Conservation (phyloP, 2,329 filamentous ascomycete species). For the Ilyonectria mors-panacis region DNA sequence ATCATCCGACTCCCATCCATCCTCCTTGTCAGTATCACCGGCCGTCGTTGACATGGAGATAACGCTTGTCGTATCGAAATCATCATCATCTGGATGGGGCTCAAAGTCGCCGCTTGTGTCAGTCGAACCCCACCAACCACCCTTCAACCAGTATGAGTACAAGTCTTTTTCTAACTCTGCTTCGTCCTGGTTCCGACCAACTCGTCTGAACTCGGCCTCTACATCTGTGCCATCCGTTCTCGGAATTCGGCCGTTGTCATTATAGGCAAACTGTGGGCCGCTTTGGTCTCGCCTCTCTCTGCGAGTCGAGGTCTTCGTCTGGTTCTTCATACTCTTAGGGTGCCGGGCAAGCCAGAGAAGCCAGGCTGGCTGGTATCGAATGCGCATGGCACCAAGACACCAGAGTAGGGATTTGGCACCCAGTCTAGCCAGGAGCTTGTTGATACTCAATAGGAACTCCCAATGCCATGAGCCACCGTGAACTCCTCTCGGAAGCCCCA, state of each 20-base stretch:
- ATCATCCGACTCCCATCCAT: conserved; percentile 64
- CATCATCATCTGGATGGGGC: conserved; percentile 67
- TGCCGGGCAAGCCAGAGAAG: conserved; percentile 68
- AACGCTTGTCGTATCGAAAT: conserved; percentile 85
- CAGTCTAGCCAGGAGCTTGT: conserved; percentile 56
- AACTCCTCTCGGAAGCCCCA: conserved; percentile 83
- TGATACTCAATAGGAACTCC: conserved; percentile 86
- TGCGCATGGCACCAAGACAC: conserved; percentile 67
- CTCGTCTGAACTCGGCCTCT: conserved; percentile 81
- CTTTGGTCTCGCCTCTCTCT: conserved; percentile 32
- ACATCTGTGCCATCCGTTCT: conserved; percentile 80
- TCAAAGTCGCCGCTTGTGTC: conserved; percentile 87
- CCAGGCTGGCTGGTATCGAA: conserved; percentile 61
- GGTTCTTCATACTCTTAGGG: conserved; percentile 49
- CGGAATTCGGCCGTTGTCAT: conserved; percentile 69
- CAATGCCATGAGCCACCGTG: conserved; percentile 81
- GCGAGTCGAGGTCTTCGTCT: conserved; percentile 34
- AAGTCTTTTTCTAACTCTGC: conserved; percentile 79
- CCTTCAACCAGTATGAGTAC: conserved; percentile 87
- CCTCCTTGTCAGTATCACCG: conserved; percentile 61
- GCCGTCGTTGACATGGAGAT: conserved; percentile 70
- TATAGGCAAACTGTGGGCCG: conserved; percentile 17
- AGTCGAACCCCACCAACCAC: conserved; percentile 87
- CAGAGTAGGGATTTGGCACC: conserved; percentile 61
- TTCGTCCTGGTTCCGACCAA: conserved; percentile 66